A percentile compares a stretch with the other conserved stretches of the same genome.
phyloP scores from a whole-genome alignment of 495 filamentous ascomycete genomes.

The Penicillium longicatenatum region DNA sequence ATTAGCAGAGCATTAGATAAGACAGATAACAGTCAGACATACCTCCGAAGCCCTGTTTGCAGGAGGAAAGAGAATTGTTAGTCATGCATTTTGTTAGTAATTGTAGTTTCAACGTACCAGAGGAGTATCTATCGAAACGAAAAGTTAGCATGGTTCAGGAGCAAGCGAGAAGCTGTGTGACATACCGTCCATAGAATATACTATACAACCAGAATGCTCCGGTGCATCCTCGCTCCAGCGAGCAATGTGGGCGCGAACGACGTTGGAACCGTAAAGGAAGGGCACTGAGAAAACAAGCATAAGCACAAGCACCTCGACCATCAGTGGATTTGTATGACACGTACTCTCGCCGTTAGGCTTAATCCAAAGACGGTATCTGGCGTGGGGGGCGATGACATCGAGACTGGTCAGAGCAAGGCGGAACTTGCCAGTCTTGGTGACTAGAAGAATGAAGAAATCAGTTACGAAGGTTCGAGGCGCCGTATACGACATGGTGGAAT shows the following conservation, averaged over 20 bases:
- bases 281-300: conserved; percentile 2
- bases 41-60: conserved; percentile 4
- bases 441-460: not conserved
- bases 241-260: conserved; percentile 90
- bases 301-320: not conserved
- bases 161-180: not conserved
- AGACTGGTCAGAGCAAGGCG: conserved; percentile 52
- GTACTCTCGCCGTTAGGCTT: conserved; percentile 76
- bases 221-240: conserved; percentile 57
- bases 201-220: conserved; percentile 10
- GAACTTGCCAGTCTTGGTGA: conserved; percentile 90
- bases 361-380: conserved; percentile 90
- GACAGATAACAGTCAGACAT: not conserved
- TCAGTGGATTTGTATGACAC: not conserved
- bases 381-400: conserved; percentile 82
- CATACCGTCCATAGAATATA: conserved; percentile 17
- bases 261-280: conserved; percentile 85
- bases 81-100: not conserved
- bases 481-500: not conserved
- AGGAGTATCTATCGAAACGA: conserved; percentile 2
- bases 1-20: not conserved
- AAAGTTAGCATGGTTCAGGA: not conserved
- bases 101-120: not conserved
- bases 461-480: not conserved
- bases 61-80: not conserved